Evolutionary conservation across 2,329 filamentous ascomycete genomes (phyloP).

Genomic region (Neofusicoccum umdonicola): DNA sequence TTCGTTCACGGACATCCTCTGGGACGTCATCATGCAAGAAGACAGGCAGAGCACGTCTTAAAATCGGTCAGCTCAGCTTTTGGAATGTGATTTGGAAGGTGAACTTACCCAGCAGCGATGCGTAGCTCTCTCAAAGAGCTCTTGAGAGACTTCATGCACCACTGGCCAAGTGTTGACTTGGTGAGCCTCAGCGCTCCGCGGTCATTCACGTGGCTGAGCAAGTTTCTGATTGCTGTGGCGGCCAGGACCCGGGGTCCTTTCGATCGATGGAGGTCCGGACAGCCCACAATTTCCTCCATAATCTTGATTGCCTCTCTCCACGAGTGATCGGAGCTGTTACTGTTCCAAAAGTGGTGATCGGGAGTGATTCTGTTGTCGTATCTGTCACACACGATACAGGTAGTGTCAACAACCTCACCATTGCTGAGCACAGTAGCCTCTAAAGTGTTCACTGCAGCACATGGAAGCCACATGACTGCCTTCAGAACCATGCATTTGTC

Average conservation of each 20-base stretch:
- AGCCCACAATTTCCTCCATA: conserved; percentile 24
- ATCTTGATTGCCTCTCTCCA: conserved; percentile 28
- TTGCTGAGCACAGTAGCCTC: neutral
- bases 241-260: conserved; percentile 54
- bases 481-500: neutral
- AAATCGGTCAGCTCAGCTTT: conserved; percentile 13
- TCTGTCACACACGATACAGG: conserved; percentile 7
- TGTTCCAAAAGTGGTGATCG: conserved; percentile 18
- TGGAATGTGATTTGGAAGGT: neutral
- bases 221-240: conserved; percentile 68
- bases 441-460: conserved; percentile 8
- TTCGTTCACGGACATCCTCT: conserved; percentile 53
- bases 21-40: conserved; percentile 59
- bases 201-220: conserved; percentile 66
- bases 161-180: conserved; percentile 68
- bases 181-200: conserved; percentile 64
- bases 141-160: conserved; percentile 76
- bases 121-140: conserved; percentile 84
- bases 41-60: conserved; percentile 60
- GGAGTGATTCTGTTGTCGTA: neutral
- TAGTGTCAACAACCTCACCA: neutral
- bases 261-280: conserved; percentile 30
- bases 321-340: conserved; percentile 22
- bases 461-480: conserved; percentile 11
- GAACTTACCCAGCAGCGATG: conserved; percentile 68